Conservation (phyloP, 192 early-diverging fungal genomes). For the Funneliformis geosporum region DNA sequence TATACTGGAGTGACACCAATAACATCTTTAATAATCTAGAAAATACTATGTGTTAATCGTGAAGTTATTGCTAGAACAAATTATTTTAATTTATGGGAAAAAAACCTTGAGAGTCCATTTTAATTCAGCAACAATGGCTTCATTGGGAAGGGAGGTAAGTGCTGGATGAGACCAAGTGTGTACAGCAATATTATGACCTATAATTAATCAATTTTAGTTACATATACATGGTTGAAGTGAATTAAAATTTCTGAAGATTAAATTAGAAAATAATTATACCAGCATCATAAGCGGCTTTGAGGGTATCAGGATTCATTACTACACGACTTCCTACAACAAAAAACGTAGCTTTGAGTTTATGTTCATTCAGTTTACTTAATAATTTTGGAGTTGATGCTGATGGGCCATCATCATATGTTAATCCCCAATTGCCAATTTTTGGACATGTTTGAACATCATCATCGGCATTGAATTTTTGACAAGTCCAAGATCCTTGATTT, state of each 20-base stretch:
- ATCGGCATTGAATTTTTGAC: slow-evolving; percentile 44
- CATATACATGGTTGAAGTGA: background rate
- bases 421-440: slow-evolving; percentile 52
- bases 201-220: background rate
- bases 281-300: slow-evolving; percentile 40
- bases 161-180: slow-evolving; percentile 68
- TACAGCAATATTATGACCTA: slow-evolving; percentile 60
- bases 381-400: slow-evolving; percentile 46
- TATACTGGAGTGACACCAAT: slow-evolving; percentile 53
- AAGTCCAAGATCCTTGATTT: slow-evolving; percentile 58
- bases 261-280: slow-evolving; percentile 13
- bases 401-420: slow-evolving; percentile 64
- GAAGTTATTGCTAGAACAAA: background rate
- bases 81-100: background rate
- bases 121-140: slow-evolving; percentile 62
- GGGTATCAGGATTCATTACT: slow-evolving; percentile 45
- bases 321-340: slow-evolving; percentile 59
- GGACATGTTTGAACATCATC: slow-evolving; percentile 49
- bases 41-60: background rate
- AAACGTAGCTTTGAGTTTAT: slow-evolving; percentile 54
- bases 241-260: background rate
- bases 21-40: slow-evolving; percentile 49
- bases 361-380: slow-evolving; percentile 44
- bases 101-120: slow-evolving; percentile 61
- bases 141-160: slow-evolving; percentile 51